phyloP scores from a whole-genome alignment of 257 asterid species.

The Solanum chilense region DNA sequence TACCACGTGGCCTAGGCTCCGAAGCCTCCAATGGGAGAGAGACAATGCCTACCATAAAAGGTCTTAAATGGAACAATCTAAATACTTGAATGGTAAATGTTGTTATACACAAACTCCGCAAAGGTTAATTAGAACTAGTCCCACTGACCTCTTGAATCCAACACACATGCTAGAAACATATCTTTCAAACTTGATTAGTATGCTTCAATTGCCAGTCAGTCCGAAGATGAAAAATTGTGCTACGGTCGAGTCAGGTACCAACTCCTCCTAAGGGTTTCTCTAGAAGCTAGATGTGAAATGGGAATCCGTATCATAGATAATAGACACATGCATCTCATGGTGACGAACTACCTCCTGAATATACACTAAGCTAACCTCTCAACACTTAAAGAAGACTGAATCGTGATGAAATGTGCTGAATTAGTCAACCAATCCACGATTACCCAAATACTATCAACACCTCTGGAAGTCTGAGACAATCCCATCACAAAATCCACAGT shows the following conservation, averaged over 20 bases:
- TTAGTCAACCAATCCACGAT: neutral
- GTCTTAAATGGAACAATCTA: neutral
- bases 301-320: no score
- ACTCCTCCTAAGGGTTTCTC: neutral
- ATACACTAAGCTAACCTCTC: neutral
- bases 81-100: neutral
- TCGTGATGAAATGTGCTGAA: neutral
- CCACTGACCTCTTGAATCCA: neutral
- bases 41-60: neutral
- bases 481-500: neutral
- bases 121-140: neutral
- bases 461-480: neutral
- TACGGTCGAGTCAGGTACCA: neutral
- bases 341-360: neutral
- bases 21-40: neutral
- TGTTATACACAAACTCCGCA: neutral
- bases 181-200: neutral
- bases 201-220: neutral
- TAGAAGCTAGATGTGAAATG: neutral
- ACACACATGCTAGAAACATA: neutral
- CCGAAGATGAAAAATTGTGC: neutral
- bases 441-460: neutral
- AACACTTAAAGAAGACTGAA: neutral
- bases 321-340: neutral
- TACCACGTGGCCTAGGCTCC: neutral